Percentiles rank a stretch among this genome's conserved stretches.
These are phyloP conservation scores for Mycena albidolilacea DNA, from an alignment of 768 basidiomycete species.

Conservation along the genomic window DNA sequence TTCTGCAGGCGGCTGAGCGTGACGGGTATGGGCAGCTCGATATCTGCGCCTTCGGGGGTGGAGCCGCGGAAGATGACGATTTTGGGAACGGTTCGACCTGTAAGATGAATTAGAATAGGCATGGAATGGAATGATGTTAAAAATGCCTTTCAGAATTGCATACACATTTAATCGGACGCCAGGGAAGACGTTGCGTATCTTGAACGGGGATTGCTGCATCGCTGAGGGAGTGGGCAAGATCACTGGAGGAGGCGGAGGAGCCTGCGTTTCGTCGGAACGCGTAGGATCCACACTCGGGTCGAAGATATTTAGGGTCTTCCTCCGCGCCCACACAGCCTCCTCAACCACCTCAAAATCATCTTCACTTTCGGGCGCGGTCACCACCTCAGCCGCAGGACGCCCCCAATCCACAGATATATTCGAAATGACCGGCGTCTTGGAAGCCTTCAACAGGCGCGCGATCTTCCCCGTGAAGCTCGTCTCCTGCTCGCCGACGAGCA, in stretches of 20 bases:
- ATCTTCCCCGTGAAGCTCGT: constrained; percentile 55
- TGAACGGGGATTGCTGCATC: constrained; percentile 35
- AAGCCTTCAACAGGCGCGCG: constrained; percentile 56
- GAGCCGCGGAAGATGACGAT: constrained; percentile 31
- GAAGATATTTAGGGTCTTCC: constrained; percentile 34
- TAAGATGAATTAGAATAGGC: not conserved
- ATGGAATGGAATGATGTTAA: not conserved
- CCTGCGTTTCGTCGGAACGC: constrained; percentile 2
- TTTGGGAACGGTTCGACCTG: constrained; percentile 34
- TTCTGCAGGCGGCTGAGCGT: constrained; percentile 34
- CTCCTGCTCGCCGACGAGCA: constrained; percentile 55
- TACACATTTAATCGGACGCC: constrained; percentile 28
- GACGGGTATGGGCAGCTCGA: constrained; percentile 34
- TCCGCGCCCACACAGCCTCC: not conserved
- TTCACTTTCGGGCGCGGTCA: not conserved
- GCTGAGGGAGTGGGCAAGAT: constrained; percentile 15
- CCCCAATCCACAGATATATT: constrained; percentile 59
- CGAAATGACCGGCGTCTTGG: constrained; percentile 52
- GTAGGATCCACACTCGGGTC: constrained; percentile 23
- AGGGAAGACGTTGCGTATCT: constrained; percentile 32
- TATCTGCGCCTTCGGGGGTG: constrained; percentile 35
- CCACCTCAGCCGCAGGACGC: constrained; percentile 1
- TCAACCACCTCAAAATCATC: constrained; percentile 40
- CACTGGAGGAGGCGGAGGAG: constrained; percentile 27
- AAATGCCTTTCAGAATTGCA: constrained; percentile 37